phyloP scores from a whole-genome alignment of 2,329 filamentous ascomycete genomes.

The Hymenoscyphus fructigenus region DNA sequence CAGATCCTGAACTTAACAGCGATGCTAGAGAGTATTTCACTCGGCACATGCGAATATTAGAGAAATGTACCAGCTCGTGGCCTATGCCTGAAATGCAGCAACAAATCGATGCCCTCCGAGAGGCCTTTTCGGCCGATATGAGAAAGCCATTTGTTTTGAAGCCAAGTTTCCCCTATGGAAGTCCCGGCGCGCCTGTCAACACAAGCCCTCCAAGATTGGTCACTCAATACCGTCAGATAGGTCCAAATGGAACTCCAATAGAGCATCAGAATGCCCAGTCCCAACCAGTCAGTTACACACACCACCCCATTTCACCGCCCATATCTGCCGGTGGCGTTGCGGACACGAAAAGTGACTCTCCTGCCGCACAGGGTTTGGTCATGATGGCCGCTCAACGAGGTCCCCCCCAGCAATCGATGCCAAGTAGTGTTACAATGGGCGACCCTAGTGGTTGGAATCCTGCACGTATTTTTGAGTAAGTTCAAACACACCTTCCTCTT shows the following conservation, averaged over 20 bases:
- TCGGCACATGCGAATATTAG: conserved; percentile 89
- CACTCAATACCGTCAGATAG: conserved; percentile 33
- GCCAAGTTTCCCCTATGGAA: conserved; percentile 81
- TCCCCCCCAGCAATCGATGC: conserved; percentile 51
- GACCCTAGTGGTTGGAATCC: conserved; percentile 79
- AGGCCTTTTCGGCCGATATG: conserved; percentile 86
- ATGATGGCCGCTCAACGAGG: conserved; percentile 60
- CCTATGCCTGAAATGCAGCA: conserved; percentile 87
- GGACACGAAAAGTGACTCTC: conserved; percentile 75
- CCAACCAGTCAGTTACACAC: conserved; percentile 64
- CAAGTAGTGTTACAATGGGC: conserved; percentile 57
- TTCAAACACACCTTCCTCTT: conserved; percentile 27
- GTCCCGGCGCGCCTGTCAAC: conserved; percentile 49
- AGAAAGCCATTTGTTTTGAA: conserved; percentile 87
- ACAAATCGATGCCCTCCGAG: conserved; percentile 83
- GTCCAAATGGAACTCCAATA: conserved; percentile 23
- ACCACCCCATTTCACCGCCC: conserved; percentile 76
- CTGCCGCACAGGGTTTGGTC: conserved; percentile 67
- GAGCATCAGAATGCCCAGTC: conserved; percentile 49
- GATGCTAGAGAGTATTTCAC: conserved; percentile 89
- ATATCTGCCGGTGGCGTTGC: conserved; percentile 67
- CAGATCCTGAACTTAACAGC: conserved; percentile 80
- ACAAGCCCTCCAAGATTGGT: conserved; percentile 27
- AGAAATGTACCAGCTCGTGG: conserved; percentile 79
- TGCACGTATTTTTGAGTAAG: conserved; percentile 85